Evolutionary conservation across 306 rosid genomes (phyloP), one percentile per base, ranked within the genome.

Genomic region (Sophora flavescens): DNA sequence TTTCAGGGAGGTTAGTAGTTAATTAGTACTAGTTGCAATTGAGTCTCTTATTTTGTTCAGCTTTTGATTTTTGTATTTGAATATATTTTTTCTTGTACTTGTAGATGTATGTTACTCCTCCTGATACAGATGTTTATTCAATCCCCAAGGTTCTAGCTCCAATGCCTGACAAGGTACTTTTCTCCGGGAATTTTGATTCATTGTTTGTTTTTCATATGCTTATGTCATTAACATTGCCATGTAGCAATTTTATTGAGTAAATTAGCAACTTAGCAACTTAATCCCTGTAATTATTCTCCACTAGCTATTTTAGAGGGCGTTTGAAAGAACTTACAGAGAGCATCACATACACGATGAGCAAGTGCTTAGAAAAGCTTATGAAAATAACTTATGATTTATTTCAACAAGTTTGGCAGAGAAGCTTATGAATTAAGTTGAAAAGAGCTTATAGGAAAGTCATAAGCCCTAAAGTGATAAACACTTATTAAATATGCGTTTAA

Each of bases 91-190:
- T 41, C 3, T 41, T 44, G 14, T 44, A 2, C 28, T 63, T 78
- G 75, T 71, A 94, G 98, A 92, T 91, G 95, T 94, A 94, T 74
- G 98, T 92, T 63, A 94, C 98, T 86, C 97, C 97, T 87, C 98
- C 97, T 3, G 97, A 92, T 78, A 94, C 96, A 42, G 98, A 94
- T 84, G 85, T 94, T 74, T 94, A 94, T 84, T 86, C 96, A 1
- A 86, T 94, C 78, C 97, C 98, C 15, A 92, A 63, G 85, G 90
- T 94, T 73, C 91, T 92, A 30, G 96, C 98, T 86, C 96, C 97
- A 72, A 86, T 94, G 98, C 96, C 97, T 71, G 85, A 83, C 70
- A 94, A 94, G 97, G 97, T 94, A 75, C 51, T 35, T 30, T 68
- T 7, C 3, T 54, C 60, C 60, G 1, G 60, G 13, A 33, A 28